These are phyloP conservation scores for Cynara cardunculus DNA, from an alignment of 129 eudicot species.

Conservation along the genomic window DNA sequence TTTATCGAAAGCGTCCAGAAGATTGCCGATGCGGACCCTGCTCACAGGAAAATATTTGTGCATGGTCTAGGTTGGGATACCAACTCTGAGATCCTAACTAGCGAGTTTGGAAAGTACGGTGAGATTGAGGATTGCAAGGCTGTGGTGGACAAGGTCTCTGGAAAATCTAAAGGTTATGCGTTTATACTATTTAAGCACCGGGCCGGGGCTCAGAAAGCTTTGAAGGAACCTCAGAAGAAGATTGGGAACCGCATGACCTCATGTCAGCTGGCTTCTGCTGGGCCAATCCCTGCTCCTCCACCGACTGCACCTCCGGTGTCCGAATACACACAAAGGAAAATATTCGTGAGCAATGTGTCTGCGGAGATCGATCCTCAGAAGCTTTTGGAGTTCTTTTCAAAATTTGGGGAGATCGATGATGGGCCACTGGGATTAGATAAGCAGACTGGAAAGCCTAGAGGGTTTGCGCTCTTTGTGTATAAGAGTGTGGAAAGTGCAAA, in stretches of 20 bases:
- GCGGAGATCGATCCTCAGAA: conserved; percentile 71
- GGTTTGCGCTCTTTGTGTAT: conserved; percentile 89
- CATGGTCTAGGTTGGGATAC: conserved; percentile 93
- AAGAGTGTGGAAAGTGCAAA: conserved; percentile 70
- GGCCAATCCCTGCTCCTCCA: conserved; percentile 64
- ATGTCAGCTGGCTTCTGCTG: conserved; percentile 90
- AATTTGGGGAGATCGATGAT: conserved; percentile 93
- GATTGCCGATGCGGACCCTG: conserved; percentile 74
- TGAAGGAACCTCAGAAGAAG: conserved; percentile 86
- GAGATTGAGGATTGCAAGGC: conserved; percentile 87
- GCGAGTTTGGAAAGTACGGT: conserved; percentile 67
- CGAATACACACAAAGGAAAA: conserved; percentile 85
- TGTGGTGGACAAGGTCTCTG: conserved; percentile 68
- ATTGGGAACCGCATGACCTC: conserved; percentile 78
- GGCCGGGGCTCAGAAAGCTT: conserved; percentile 67
- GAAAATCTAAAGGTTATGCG: conserved; percentile 84
- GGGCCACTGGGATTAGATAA: conserved; percentile 94
- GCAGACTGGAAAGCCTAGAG: conserved; percentile 81
- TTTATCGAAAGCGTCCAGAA: conserved; percentile 50
- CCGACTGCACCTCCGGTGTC: conserved; percentile 46
- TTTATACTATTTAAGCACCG: conserved; percentile 74
- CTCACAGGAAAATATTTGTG: conserved; percentile 74
- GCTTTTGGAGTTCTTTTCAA: conserved; percentile 53
- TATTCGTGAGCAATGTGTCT: conserved; percentile 82
- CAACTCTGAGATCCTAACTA: conserved; percentile 46